Conservation (phyloP, 1,284 basidiomycete species). For the Cryptococcus sp. region DNA sequence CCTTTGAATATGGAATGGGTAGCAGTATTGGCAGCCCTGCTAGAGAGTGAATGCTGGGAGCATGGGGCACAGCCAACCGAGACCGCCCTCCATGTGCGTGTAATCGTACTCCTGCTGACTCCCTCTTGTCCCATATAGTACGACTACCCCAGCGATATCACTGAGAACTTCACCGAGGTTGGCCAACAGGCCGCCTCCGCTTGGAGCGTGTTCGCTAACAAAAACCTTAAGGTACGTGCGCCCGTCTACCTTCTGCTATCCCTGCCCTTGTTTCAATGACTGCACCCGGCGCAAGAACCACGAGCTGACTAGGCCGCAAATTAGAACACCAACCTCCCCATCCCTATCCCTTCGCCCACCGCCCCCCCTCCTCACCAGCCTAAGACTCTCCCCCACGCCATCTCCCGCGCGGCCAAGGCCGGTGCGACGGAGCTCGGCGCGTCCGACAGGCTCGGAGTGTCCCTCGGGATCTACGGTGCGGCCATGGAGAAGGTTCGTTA, state of each 20-base stretch:
- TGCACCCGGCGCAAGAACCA: neutral
- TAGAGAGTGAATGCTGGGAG: too few species aligned
- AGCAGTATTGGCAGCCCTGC: neutral
- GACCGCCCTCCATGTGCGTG: neutral
- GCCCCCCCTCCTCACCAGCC: conserved; percentile 58
- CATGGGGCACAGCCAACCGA: neutral
- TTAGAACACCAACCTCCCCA: conserved; percentile 74
- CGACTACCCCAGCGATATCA: conserved; percentile 67
- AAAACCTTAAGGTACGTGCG: conserved; percentile 67
- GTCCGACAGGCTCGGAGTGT: conserved; percentile 69
- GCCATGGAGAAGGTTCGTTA: conserved; percentile 75
- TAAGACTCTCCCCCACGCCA: conserved; percentile 94
- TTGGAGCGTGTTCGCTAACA: conserved; percentile 79
- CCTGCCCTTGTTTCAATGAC: neutral
- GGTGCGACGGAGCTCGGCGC: conserved; percentile 62
- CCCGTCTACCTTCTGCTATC: too few species aligned
- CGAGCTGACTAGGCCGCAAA: neutral
- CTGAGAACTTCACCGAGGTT: conserved; percentile 55
- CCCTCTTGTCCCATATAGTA: too few species aligned
- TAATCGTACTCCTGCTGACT: neutral
- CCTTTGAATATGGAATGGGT: neutral
- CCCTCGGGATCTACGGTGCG: conserved; percentile 71
- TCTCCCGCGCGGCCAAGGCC: conserved; percentile 72
- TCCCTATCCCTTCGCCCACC: conserved; percentile 58
- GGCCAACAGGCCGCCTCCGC: conserved; percentile 68